Conservation (phyloP, 129 eudicot species). For the Flaveria linearis region DNA sequence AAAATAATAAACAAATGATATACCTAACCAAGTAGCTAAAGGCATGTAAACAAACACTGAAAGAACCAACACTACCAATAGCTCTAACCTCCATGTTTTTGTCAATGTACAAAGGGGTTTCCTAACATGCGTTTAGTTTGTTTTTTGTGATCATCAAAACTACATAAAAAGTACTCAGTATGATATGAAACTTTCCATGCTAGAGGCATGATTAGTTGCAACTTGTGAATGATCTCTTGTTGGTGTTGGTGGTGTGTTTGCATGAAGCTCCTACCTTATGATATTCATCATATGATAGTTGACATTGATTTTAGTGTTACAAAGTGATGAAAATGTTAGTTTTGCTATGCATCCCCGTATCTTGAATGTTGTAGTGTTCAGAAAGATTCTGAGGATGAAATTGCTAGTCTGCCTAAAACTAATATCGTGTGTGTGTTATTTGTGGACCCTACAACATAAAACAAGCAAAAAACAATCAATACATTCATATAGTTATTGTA, state of each 20-base stretch:
- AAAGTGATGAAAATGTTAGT: neutral
- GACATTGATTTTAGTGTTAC: neutral
- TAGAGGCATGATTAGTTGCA: slow-evolving; percentile 83
- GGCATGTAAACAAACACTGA: slow-evolving; percentile 32
- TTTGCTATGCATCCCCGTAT: slow-evolving; percentile 85
- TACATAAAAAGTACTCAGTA: neutral
- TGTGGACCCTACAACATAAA: slow-evolving; percentile 51
- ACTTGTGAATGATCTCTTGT: neutral
- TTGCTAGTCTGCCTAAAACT: slow-evolving; percentile 96
- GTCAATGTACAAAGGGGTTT: slow-evolving; percentile 47
- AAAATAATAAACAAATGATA: too few relatives aligned
- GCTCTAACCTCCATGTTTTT: slow-evolving; percentile 40
- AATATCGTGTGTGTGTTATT: slow-evolving; percentile 89
- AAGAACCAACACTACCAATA: slow-evolving; percentile 28
- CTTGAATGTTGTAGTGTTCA: slow-evolving; percentile 80
- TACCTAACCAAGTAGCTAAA: slow-evolving; percentile 6
- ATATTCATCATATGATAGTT: neutral
- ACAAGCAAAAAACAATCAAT: neutral
- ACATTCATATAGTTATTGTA: neutral
- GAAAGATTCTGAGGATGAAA: slow-evolving; percentile 85
- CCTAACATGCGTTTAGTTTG: slow-evolving; percentile 22
- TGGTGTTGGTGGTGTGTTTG: slow-evolving; percentile 63
- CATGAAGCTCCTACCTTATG: slow-evolving; percentile 72
- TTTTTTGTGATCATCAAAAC: slow-evolving; percentile 24
- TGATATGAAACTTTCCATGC: slow-evolving; percentile 55